Base-by-base conservation (phyloP, 805 yeast genomes). In the Teunomyces tritomae region DNA sequence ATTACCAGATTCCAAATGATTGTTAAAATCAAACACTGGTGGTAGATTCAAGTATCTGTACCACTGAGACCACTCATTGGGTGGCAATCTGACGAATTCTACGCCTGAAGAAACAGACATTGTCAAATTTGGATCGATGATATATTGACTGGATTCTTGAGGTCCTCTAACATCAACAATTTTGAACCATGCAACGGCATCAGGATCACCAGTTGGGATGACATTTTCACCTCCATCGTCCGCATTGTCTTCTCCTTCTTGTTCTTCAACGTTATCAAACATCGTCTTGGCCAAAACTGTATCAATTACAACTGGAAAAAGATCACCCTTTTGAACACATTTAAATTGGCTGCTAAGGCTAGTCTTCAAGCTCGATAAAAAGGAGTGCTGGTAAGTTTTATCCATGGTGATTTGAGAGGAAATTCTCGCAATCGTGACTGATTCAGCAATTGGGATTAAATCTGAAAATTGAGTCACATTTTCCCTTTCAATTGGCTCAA, bases 171-270 rank as follows among this genome's bases (percentile, higher is more conserved):
- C 69, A 5, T 78, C 84, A 2, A 79, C 73, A 1, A 92, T 78
- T 54, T 79, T 80, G 65, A 90, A 92, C 97, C 97, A 92, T 0
- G 90, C 96, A 14, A 91, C 77, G 0, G 80, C 71, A 60, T 90
- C 89, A 1, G 87, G 82, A 17, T 73, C 74, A 0, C 88, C 89
- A 2, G 70, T 64, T 0, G 90, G 89, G 2, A 80, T 65, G 3
- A 74, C 67, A 2, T 63, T 63, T 6, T 27, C 43, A 7, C 41
- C 43, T 1, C 47, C 49, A 6, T 54, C 59, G 8, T 54, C 61
- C 2, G 32, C 45, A 8, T 43, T 70, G 10, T 59, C 59, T 4
- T 54, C 54, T 9, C 48, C 56, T 1, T 50, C 60, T 1, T 62
- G 64, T 54, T 61, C 72, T 4, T 72, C 65, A n/a, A 36, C 17